A percentile compares a stretch with the other conserved stretches of the same genome.
phyloP scores from a whole-genome alignment of 108 stramenopile species.

The Nitzschia putrida region DNA sequence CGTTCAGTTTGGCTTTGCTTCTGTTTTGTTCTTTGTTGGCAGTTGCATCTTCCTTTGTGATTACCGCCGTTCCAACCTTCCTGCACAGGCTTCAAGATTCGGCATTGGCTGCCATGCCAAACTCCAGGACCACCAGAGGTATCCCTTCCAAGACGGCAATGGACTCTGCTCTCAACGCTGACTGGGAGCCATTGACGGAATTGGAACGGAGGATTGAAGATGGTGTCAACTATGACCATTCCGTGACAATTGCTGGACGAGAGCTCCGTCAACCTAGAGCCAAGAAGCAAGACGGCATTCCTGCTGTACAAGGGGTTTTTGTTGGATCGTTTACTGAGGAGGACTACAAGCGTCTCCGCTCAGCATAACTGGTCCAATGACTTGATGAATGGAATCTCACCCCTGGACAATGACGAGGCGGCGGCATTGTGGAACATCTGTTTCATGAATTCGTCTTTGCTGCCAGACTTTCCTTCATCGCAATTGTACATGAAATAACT shows the following conservation, averaged over 20 bases:
- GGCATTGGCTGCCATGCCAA: not conserved
- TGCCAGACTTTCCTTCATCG: too few species aligned
- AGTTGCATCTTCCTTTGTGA: too few species aligned
- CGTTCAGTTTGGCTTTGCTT: too few species aligned
- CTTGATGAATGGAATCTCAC: not conserved
- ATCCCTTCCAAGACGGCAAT: constrained; percentile 41
- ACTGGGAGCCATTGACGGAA: constrained; percentile 51
- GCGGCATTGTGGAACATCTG: not conserved
- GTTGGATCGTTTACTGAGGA: constrained; percentile 38
- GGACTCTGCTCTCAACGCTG: constrained; percentile 43
- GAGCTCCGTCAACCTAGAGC: not conserved
- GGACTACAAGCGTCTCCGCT: constrained; percentile 41
- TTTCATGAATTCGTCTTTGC: too few species aligned
- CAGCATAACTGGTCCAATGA: too few species aligned
- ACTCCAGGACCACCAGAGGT: constrained; percentile 8
- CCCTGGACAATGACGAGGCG: not conserved
- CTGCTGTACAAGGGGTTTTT: constrained; percentile 34
- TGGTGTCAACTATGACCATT: constrained; percentile 45
- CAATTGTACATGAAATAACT: too few species aligned
- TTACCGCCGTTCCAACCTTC: too few species aligned
- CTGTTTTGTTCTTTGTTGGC: too few species aligned
- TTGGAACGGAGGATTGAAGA: constrained; percentile 51
- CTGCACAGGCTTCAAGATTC: too few species aligned
- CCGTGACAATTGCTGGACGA: not conserved
- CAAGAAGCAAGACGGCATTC: constrained; percentile 1